Evolutionary conservation across 345 rosid genomes (phyloP).

Genomic region (Eucalyptus sideroxylon): DNA sequence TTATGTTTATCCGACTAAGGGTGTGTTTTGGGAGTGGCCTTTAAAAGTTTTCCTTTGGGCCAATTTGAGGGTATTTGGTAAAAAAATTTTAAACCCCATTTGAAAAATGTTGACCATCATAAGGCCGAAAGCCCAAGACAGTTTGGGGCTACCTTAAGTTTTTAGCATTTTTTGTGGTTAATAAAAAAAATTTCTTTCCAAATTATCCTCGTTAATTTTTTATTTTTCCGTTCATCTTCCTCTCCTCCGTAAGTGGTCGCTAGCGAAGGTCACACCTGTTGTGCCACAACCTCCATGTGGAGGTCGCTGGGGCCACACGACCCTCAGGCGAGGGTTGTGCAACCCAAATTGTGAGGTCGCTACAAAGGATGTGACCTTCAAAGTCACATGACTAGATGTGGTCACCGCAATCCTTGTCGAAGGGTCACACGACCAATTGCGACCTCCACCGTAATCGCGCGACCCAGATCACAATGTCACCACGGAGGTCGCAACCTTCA

Average conservation of each 20-base stretch:
- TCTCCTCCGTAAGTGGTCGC: fast-evolving
- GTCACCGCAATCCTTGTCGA: fast-evolving
- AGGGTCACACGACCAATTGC: fast-evolving
- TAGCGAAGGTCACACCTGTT: fast-evolving
- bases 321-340: no score
- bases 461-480: fast-evolving
- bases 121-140: no score
- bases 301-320: no score
- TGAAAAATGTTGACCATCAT: fast-evolving
- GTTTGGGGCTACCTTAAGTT: fast-evolving
- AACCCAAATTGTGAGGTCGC: no score
- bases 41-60: no score
- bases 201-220: no score
- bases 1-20: background rate
- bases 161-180: no score
- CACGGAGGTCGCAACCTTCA: fast-evolving
- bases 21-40: fast-evolving
- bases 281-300: fast-evolving
- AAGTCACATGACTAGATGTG: no score
- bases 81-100: no score
- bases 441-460: fast-evolving
- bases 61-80: no score
- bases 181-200: no score
- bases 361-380: fast-evolving
- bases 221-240: no score